A percentile compares a stretch with the other conserved stretches of the same genome.
Conservation (phyloP, 345 rosid genomes). For the Jatropha curcas region DNA sequence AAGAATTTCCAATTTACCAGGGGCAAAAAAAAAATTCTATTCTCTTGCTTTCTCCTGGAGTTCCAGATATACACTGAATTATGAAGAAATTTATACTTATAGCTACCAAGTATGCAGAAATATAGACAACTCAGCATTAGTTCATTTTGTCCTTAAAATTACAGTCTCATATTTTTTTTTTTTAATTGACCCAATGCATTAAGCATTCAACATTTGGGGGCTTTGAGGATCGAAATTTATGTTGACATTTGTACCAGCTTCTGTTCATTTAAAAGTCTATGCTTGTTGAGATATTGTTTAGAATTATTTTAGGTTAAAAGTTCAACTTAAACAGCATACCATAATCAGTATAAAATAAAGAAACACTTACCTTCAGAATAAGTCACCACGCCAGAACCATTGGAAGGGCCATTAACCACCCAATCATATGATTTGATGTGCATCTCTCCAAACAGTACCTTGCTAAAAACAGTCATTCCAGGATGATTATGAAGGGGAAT, state of each 20-base stretch:
- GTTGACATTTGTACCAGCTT: background rate
- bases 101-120: background rate
- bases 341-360: background rate
- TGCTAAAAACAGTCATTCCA: conserved; percentile 94
- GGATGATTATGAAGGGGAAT: conserved; percentile 98
- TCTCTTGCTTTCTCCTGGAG: background rate
- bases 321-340: background rate
- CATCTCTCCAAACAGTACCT: conserved; percentile 88
- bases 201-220: too few species aligned
- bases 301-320: background rate
- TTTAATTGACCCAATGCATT: too few species aligned
- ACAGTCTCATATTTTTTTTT: background rate
- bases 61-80: too few species aligned
- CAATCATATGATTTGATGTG: conserved; percentile 96
- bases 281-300: background rate
- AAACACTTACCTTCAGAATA: conserved; percentile 36
- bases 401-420: conserved; percentile 54
- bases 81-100: background rate
- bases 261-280: background rate
- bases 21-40: too few species aligned
- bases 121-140: background rate
- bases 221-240: too few species aligned
- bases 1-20: too few species aligned
- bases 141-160: too few species aligned
- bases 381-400: conserved; percentile 21